phyloP scores from a whole-genome alignment of 495 filamentous ascomycete genomes.

The Platismatia glauca region DNA sequence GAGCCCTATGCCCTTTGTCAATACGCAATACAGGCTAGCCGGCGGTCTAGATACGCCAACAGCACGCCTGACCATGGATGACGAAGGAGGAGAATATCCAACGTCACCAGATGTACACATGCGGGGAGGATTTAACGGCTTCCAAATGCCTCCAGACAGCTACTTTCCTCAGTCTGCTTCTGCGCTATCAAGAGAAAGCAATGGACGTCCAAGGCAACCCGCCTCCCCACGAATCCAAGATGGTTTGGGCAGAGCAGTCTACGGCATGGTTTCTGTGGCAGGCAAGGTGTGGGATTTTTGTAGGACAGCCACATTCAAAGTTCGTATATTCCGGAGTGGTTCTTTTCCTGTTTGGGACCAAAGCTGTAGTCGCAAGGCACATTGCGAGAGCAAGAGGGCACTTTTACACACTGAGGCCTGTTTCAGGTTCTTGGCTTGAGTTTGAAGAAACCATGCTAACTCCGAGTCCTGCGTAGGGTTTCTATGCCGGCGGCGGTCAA shows the following conservation, averaged over 20 bases:
- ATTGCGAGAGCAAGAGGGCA: not conserved
- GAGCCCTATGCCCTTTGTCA: slow-evolving; percentile 42
- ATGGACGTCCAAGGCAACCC: slow-evolving; percentile 11
- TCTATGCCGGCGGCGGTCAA: slow-evolving; percentile 72
- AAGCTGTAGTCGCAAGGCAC: not conserved
- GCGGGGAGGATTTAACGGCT: slow-evolving; percentile 30
- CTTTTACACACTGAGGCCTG: not conserved
- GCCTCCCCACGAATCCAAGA: slow-evolving; percentile 10
- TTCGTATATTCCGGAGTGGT: not conserved
- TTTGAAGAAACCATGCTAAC: not conserved
- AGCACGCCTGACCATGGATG: slow-evolving; percentile 40
- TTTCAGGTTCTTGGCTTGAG: not conserved
- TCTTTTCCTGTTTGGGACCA: not conserved
- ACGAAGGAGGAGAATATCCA: slow-evolving; percentile 30
- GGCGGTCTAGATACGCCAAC: slow-evolving; percentile 56
- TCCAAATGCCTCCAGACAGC: slow-evolving; percentile 13
- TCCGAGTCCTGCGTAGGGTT: slow-evolving; percentile 33
- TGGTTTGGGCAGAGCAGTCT: slow-evolving; percentile 41
- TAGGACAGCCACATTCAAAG: slow-evolving; percentile 60
- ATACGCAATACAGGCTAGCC: slow-evolving; percentile 49
- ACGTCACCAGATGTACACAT: not conserved
- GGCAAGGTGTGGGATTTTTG: slow-evolving; percentile 81
- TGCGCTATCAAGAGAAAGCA: slow-evolving; percentile 33
- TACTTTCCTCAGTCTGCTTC: slow-evolving; percentile 22
- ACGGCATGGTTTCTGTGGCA: slow-evolving; percentile 47